Percentiles rank a stretch among this genome's conserved stretches.
Conservation (phyloP, 2,329 filamentous ascomycete genomes). For the Neopestalotiopsis rosae region DNA sequence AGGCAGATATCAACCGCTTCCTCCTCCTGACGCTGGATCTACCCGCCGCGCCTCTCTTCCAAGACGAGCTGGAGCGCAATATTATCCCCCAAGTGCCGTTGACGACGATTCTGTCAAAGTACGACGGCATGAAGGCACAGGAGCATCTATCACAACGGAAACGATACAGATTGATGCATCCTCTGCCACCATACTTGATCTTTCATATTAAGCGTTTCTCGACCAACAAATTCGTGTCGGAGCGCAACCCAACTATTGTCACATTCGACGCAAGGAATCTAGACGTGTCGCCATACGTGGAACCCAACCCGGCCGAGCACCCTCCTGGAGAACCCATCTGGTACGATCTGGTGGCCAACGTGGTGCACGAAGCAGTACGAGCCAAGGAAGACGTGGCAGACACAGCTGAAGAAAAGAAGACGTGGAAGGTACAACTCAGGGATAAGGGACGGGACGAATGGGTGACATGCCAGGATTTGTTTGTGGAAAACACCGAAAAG, state of each 20-base stretch:
- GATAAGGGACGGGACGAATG: constrained; percentile 85
- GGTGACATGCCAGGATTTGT: constrained; percentile 93
- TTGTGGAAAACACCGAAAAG: constrained; percentile 85
- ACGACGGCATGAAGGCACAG: constrained; percentile 86
- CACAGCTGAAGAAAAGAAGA: constrained; percentile 83
- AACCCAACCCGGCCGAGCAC: constrained; percentile 78
- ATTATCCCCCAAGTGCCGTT: constrained; percentile 94
- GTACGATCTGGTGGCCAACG: constrained; percentile 96
- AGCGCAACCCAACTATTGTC: constrained; percentile 97
- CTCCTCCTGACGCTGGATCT: constrained; percentile 93
- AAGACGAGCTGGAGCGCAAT: constrained; percentile 91
- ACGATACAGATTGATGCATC: constrained; percentile 87
- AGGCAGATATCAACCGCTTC: constrained; percentile 79
- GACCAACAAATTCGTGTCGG: constrained; percentile 93
- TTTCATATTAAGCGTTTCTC: constrained; percentile 98
- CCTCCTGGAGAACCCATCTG: constrained; percentile 81
- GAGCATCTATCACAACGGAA: constrained; percentile 89
- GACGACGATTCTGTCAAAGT: constrained; percentile 84
- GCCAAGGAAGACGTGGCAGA: constrained; percentile 85
- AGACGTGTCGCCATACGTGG: constrained; percentile 88
- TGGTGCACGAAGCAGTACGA: constrained; percentile 84
- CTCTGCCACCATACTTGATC: constrained; percentile 86
- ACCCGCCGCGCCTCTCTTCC: constrained; percentile 90
- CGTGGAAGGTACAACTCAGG: constrained; percentile 91
- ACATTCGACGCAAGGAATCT: constrained; percentile 88